phyloP scores from a whole-genome alignment of 2,329 filamentous ascomycete genomes.

The Colletotrichum chlorophyti region DNA sequence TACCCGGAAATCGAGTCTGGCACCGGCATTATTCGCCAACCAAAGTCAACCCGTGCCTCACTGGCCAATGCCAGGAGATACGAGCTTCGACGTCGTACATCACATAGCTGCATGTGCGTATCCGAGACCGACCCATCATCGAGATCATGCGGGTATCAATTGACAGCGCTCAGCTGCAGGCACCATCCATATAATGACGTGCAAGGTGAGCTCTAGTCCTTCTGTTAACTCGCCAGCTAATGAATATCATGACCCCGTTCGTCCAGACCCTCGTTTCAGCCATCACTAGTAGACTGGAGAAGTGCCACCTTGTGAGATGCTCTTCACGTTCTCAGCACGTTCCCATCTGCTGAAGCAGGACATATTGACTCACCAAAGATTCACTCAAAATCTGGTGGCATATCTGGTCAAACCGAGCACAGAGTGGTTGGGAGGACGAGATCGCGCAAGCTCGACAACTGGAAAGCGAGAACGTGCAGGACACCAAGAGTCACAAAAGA shows the following conservation, averaged over 20 bases:
- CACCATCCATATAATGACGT: too few species aligned
- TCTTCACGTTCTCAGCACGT: neutral
- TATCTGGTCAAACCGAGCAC: neutral
- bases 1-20: too few species aligned
- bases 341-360: neutral
- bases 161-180: neutral
- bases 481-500: neutral
- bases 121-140: slow-evolving; percentile 4
- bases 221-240: too few species aligned
- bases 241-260: too few species aligned
- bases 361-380: neutral
- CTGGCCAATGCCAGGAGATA: neutral
- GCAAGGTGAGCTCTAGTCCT: too few species aligned
- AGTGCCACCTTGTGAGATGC: neutral
- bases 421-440: neutral
- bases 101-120: slow-evolving; percentile 3
- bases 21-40: too few species aligned
- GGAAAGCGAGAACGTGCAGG: neutral
- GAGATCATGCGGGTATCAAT: slow-evolving; percentile 9
- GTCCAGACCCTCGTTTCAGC: neutral
- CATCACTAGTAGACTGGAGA: too few species aligned
- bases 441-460: neutral
- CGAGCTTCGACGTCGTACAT: neutral
- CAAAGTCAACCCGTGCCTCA: too few species aligned
- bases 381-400: neutral